Base-by-base conservation (phyloP, 768 basidiomycete genomes). In the Rhizopogon vulgaris region DNA sequence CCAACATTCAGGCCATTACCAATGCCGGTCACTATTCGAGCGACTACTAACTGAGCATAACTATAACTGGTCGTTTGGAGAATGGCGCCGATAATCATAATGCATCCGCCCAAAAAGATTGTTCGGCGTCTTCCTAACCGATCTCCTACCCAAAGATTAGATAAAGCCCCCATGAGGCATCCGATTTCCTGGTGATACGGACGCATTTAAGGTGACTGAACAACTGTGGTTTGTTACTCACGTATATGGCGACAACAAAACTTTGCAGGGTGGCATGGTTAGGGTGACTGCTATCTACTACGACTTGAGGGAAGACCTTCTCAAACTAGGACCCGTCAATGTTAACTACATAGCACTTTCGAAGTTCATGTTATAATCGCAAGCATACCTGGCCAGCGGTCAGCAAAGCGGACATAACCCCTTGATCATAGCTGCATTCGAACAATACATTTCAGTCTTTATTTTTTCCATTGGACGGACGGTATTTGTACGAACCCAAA, bases 361-460 rank as follows among this genome's bases (percentile, higher is more conserved):
- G 14, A 22, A 36, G 41, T 22, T 22, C 22, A 22, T 22, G 22
- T 22, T 22, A 22, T 22, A 37, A 48, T 48, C 10, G 4, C 5
- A 28, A 9, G 30, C 36, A 18, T 51, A 79, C 78, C 69, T 79
- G 75, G 41, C 69, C 68, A 0, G 84, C 76, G 4, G 78, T 82
- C 45, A 85, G 65, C 18, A 84, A 68, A 15, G 82, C 80, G n/a
- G 78, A 78, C 83, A 85, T 83, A 30, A 84, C 84, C 39, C 83
- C 83, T 60, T 85, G 84, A 58, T 85, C 84, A 65, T 84, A 85
- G 25, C 80, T 82, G 24, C 14, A 49, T 25, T 5, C 36, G 39
- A 22, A 41, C 15, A 25, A 25, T 34, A 22, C 30, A 22, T 12
- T 9, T 32, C 12, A 18, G 18, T 46, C 12, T 18, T 18, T 9